Evolutionary conservation across 352 stramenopile genomes (phyloP), one percentile per base, ranked within the genome.

Genomic region (Phytophthora pistaciae): DNA sequence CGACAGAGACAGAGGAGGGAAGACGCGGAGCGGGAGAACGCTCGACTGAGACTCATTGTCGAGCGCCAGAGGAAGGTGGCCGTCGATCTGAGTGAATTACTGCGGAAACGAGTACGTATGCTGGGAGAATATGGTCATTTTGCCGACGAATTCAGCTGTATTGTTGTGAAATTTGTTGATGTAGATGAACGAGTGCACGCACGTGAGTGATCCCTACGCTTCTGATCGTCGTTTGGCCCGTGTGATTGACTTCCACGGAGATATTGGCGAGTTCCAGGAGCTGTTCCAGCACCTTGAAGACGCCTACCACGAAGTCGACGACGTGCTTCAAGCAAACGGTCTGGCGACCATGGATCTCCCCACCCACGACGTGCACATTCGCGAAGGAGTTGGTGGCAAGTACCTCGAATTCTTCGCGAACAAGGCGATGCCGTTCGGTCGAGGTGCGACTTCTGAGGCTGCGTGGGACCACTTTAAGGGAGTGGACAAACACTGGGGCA

Each of bases 1-100:
- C 64, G 72, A 36, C 82, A 90, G 44, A 62, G 68, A 18, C 50
- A 62, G 27, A 68, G 80, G 53, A 69, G 78, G 0, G 63, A 85
- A 57, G 67, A 75, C 10, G 56, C 76, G 1, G 75, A 88, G 64
- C 66, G 69, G 0, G 77, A 88, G 53, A 85, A 88, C 36, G 65
- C 74, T 14, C 70, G 74, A n/a, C 59, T 90, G 40, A 78, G 73
- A 58, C 56, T 68, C 5, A 78, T 75, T 33, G 74, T 88, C 6
- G 82, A 90, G 50, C 70, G 69, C 3, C 76, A 76, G 16, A 46
- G 62, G 18, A 79, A 79, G 18, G 55, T 76, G 18, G 67, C 72
- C 3, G 64, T 70, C 27, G 58, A 72, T 53, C 31, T 78, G 63
- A 72, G 62, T 3, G 68, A 75, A 44, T 38, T 72, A 50, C 71